Evolutionary conservation across 169 alveolate species (phyloP), one percentile per base, ranked within the genome.

Genomic region (Plasmodium vivax): DNA sequence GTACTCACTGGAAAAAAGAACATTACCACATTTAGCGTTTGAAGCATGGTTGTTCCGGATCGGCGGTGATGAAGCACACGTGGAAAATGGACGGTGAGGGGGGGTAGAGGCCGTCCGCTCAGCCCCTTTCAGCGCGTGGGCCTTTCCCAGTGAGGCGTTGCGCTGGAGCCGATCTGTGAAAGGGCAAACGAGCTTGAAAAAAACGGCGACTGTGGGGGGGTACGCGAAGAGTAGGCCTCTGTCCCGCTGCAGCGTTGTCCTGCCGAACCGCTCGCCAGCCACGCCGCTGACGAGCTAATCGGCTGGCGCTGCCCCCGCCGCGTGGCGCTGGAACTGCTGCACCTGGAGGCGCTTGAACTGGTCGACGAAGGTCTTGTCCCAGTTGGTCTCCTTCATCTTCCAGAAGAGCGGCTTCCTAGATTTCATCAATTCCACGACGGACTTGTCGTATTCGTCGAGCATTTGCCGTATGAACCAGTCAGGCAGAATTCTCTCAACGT

Each of bases 401-500:
- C 95, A 92, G 23, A 92, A 92, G 1, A 92, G 30, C 14, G 95
- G 95, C 72, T 92, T 92, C 84, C 79, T 92, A 1, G 84, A 81
- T 73, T 47, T 92, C 92, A 92, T 82, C 14, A 58, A n/a, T 19
- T 92, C 92, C 23, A 92, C 85, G 9, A 92, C 80, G 19, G 92
- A 82, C 83, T 92, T 92, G 23, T 92, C 95, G 58, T 92, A 92
- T n/a, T 92, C 80, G 45, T 93, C 92, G 3, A 95, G 94, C 97
- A 95, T 90, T 83, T 93, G 93, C 54, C 88, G 91, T 77, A 95
- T 95, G 94, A 95, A 84, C 97, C 97, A 95, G 51, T 95, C 97
- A 19, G 97, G 97, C 23, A 95, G 58, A 72, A 93, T 80, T 43
- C 56, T 93, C 41, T 95, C 95, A 30, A 95, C 83, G 72, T 95